Conservation (phyloP, 164 flowering plant genomes). For the Aristolochia fimbriata region DNA sequence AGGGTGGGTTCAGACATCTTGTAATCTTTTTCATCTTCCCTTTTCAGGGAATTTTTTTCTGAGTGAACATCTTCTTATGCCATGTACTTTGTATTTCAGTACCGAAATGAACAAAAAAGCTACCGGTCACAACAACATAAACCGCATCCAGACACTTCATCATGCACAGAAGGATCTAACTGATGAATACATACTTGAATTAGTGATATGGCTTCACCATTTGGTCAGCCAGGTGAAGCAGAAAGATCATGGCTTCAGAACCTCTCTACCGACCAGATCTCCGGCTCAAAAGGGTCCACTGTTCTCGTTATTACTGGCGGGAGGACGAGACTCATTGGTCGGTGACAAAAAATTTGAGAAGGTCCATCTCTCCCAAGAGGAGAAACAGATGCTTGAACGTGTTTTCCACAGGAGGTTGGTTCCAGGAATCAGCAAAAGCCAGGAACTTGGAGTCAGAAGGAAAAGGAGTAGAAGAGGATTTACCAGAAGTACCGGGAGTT, state of each 20-base stretch:
- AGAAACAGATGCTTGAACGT: conserved; percentile 66
- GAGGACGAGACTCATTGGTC: conserved; percentile 25
- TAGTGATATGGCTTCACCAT: conserved; percentile 87
- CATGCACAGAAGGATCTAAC: conserved; percentile 90
- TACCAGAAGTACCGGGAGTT: conserved; percentile 69
- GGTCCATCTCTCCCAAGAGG: conserved; percentile 45
- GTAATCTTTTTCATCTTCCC: not conserved
- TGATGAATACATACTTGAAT: conserved; percentile 66
- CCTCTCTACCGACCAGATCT: conserved; percentile 57
- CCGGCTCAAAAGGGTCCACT: conserved; percentile 36
- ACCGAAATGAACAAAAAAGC: conserved; percentile 28
- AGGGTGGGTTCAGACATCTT: conserved; percentile 41
- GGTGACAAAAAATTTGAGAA: not conserved
- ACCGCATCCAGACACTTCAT: conserved; percentile 78
- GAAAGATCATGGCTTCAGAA: conserved; percentile 48
- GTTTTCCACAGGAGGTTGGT: conserved; percentile 62
- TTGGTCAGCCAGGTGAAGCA: conserved; percentile 52
- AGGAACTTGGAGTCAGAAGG: conserved; percentile 57
- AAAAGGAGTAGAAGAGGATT: conserved; percentile 33
- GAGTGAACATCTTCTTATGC: not conserved
- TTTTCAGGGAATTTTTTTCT: not conserved
- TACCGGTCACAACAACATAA: conserved; percentile 43
- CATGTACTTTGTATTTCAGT: conserved; percentile 3
- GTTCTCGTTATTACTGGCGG: conserved; percentile 18
- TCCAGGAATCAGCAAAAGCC: conserved; percentile 89